Base-by-base conservation (phyloP, 2,329 filamentous ascomycete species). In the Alternaria sp. region DNA sequence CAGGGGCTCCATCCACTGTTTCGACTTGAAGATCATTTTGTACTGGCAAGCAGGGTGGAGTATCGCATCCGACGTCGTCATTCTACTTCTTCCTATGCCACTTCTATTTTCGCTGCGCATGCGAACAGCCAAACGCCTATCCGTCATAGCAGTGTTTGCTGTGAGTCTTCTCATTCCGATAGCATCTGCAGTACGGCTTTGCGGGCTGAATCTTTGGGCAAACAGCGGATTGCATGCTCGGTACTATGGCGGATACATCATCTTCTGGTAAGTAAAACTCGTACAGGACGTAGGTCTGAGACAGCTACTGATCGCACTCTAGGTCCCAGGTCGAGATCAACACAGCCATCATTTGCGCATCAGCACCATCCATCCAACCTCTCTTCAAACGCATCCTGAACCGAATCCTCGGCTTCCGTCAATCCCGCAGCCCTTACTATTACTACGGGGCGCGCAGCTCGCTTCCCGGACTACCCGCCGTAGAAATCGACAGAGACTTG, bases 271-370 rank as follows among this genome's bases (percentile, higher is more conserved):
- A 19, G 52, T 30, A 11, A 21, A 19, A 1, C 2, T 5, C 3
- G 7, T 7, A 19, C 1, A 58, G 21, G 1, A 43, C 5, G 19
- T 43, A 23, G 9, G 32, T 19, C 17, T 7, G 13, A 51, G 13
- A 26, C 46, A 19, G n/a, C 13, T 15, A 44, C 47, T 58, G n/a
- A 52, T 25, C 3, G n/a, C 6, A 52, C 36, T 21, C 26, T 64
- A 56, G 54, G 54, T 56, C 69, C 13, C 69, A 72, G 36, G 67
- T 75, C 26, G 72, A 75, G 40, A 62, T 74, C 54, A 74, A 75
- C 43, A 73, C 69, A 3, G 72, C 68, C 1, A 74, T 75, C 10
- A 66, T 73, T 8, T 73, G 69, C 51, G 70, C 73, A 5, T 72
- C 69, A 2, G 65, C 60, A 4, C 73, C 73, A 15, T 73, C 69